A percentile compares a stretch with the other conserved stretches of the same genome.
Evolutionary conservation across 345 rosid species (phyloP).

Genomic region (Gossypium herbaceum): DNA sequence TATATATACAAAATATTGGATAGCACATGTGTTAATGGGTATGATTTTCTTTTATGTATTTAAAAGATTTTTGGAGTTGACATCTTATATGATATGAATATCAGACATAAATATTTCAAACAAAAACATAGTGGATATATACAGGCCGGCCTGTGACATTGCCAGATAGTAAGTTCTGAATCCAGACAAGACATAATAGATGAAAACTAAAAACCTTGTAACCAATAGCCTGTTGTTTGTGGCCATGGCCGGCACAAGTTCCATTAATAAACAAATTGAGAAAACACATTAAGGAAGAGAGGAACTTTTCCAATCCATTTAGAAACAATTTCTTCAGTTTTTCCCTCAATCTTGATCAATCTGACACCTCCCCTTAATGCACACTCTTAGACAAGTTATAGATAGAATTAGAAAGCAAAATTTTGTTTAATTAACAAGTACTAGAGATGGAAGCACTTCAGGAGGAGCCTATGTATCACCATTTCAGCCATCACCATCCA

Average conservation of each 20-base stretch:
- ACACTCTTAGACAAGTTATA: not conserved
- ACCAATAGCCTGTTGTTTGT: not conserved
- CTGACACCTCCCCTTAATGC: not conserved
- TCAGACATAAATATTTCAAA: too few species aligned
- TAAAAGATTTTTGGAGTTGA: not conserved
- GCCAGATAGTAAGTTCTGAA: not conserved
- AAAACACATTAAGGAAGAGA: too few species aligned
- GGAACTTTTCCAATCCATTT: too few species aligned
- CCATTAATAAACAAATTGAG: not conserved
- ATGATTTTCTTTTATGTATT: not conserved
- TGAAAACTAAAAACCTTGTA: slow-evolving; percentile 3
- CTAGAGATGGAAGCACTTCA: not conserved
- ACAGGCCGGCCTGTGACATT: not conserved
- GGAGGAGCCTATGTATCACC: slow-evolving; percentile 15
- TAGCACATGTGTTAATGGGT: too few species aligned
- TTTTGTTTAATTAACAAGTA: not conserved
- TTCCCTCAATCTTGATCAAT: not conserved
- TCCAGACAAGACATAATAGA: not conserved
- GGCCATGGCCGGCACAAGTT: not conserved
- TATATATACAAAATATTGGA: too few species aligned
- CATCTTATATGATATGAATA: too few species aligned
- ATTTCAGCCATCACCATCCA: slow-evolving; percentile 52
- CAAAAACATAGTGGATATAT: too few species aligned
- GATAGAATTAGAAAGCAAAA: not conserved
- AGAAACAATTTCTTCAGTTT: too few species aligned